These are phyloP conservation scores for Cubamyces lactineus DNA, from an alignment of 768 basidiomycete genomes.

Conservation along the genomic window DNA sequence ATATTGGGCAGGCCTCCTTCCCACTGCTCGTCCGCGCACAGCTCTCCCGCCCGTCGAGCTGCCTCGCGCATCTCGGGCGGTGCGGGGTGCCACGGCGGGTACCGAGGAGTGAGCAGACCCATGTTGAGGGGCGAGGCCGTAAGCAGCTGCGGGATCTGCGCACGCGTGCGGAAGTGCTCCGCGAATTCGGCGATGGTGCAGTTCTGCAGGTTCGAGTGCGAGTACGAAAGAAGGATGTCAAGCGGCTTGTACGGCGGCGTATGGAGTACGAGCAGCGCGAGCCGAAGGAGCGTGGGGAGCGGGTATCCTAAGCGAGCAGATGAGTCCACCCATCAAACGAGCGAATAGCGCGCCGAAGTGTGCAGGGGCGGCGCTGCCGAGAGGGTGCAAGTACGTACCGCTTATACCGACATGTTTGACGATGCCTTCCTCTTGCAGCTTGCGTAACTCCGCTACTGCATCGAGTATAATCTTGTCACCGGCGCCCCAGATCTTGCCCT, in stretches of 20 bases:
- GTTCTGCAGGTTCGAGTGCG: slow-evolving; percentile 80
- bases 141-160: slow-evolving; percentile 67
- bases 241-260: slow-evolving; percentile 69
- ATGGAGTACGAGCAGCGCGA: slow-evolving; percentile 73
- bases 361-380: slow-evolving; percentile 5
- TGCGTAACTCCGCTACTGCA: slow-evolving; percentile 66
- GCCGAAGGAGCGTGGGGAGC: slow-evolving; percentile 80
- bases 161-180: slow-evolving; percentile 59
- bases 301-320: slow-evolving; percentile 61
- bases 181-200: slow-evolving; percentile 58
- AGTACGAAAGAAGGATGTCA: slow-evolving; percentile 81
- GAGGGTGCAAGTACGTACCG: slow-evolving; percentile 44
- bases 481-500: slow-evolving; percentile 59
- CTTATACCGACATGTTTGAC: slow-evolving; percentile 79
- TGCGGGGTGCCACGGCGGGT: slow-evolving; percentile 81
- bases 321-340: background rate
- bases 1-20: slow-evolving; percentile 58
- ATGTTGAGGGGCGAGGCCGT: slow-evolving; percentile 85
- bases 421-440: slow-evolving; percentile 72
- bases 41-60: slow-evolving; percentile 40
- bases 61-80: slow-evolving; percentile 52
- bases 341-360: background rate
- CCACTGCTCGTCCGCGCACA: slow-evolving; percentile 40
- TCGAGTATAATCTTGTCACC: slow-evolving; percentile 75
- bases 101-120: slow-evolving; percentile 66